Percentiles rank a stretch among this genome's conserved stretches.
phyloP scores from a whole-genome alignment of 192 early-diverging fungal species.

The Funneliformis mosseae region DNA sequence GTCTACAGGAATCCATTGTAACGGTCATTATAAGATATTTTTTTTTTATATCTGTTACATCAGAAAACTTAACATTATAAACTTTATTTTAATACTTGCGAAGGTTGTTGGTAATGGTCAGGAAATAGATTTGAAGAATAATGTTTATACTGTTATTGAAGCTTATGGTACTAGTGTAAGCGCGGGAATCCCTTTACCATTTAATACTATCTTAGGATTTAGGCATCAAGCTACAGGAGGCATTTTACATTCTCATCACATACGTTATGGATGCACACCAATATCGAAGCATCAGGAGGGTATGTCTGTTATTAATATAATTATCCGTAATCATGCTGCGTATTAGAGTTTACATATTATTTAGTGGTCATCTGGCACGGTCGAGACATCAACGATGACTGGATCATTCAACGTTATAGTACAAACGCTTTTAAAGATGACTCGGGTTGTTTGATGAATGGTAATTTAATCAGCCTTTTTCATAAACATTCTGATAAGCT shows the following conservation, averaged over 20 bases:
- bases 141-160: background rate
- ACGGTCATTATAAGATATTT: too few relatives aligned
- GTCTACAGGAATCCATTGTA: background rate
- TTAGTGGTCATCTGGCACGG: too few relatives aligned
- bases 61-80: too few relatives aligned
- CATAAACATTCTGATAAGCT: too few relatives aligned
- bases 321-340: too few relatives aligned
- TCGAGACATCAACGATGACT: too few relatives aligned
- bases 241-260: background rate
- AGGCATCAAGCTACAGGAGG: background rate
- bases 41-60: too few relatives aligned
- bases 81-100: background rate
- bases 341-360: too few relatives aligned
- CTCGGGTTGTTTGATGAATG: too few relatives aligned
- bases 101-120: background rate
- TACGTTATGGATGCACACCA: background rate
- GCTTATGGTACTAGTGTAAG: background rate
- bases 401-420: too few relatives aligned
- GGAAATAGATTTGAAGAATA: background rate
- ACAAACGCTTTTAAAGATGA: too few relatives aligned
- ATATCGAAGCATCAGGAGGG: background rate
- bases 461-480: too few relatives aligned
- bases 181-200: background rate
- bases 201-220: background rate
- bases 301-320: background rate